Percentiles rank a stretch among this genome's conserved stretches.
Evolutionary conservation across 2,329 filamentous ascomycete species (phyloP).

Genomic region (Fusarium humuli): DNA sequence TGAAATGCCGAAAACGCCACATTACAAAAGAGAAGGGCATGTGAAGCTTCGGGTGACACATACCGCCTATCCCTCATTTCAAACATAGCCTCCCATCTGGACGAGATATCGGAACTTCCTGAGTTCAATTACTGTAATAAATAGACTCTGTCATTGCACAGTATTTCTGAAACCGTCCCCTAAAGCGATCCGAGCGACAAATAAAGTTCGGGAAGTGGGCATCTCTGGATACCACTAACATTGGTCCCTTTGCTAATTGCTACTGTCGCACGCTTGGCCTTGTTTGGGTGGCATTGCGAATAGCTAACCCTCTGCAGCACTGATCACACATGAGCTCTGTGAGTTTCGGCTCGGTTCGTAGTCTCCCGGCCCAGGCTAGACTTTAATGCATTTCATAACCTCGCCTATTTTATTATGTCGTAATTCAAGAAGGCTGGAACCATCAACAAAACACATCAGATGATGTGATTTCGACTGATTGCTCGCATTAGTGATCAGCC

Average conservation of each 20-base stretch:
- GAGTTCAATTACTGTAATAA: neutral
- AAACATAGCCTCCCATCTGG: neutral
- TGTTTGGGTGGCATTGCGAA: neutral
- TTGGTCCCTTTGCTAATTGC: neutral
- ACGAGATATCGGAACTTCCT: neutral
- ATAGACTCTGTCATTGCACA: fast-evolving
- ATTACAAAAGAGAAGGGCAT: neutral
- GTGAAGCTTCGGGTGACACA: neutral
- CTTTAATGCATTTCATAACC: neutral
- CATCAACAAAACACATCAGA: neutral
- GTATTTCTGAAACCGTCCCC: neutral
- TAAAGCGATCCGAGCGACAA: neutral
- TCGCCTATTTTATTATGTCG: neutral
- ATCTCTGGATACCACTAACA: neutral
- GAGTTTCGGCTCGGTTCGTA: neutral
- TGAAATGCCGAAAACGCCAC: neutral
- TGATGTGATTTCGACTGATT: neutral
- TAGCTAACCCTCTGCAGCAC: neutral
- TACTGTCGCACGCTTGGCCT: neutral
- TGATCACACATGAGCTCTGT: neutral
- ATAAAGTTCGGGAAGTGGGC: neutral
- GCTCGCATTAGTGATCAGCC: neutral
- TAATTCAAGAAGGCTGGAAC: neutral
- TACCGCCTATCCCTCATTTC: neutral
- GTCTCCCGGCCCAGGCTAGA: neutral